Evolutionary conservation across 352 stramenopile species (phyloP).

Genomic region (Globisporangium paddicum): DNA sequence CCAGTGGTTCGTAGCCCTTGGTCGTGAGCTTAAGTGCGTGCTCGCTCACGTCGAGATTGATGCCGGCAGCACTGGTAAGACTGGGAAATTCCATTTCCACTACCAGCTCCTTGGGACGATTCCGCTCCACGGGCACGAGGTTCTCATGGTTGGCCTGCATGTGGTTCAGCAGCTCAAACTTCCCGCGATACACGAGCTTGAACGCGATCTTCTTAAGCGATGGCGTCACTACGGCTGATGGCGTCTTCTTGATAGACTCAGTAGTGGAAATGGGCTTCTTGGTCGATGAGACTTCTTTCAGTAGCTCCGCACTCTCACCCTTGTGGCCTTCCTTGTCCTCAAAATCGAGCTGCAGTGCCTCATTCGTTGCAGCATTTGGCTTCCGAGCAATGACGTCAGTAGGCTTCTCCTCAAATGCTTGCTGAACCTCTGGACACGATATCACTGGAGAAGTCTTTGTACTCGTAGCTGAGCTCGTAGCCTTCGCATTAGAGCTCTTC

Average conservation of each 20-base stretch:
- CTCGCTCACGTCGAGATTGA: conserved; percentile 71
- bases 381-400: conserved; percentile 13
- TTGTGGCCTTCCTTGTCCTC: neutral
- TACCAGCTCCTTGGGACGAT: conserved; percentile 60
- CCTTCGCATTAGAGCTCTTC: neutral
- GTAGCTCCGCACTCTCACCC: conserved; percentile 1
- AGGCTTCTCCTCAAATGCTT: conserved; percentile 1
- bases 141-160: conserved; percentile 50
- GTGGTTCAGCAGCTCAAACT: conserved; percentile 71
- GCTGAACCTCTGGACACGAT: neutral
- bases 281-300: conserved; percentile 17
- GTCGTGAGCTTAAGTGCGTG: conserved; percentile 32
- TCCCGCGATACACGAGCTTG: conserved; percentile 58
- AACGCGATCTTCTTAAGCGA: conserved; percentile 44
- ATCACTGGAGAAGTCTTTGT: neutral
- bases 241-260: neutral
- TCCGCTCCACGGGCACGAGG: conserved; percentile 23
- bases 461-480: neutral
- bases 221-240: neutral
- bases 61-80: conserved; percentile 40
- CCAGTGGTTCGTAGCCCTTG: conserved; percentile 43
- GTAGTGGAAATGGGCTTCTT: neutral
- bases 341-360: conserved; percentile 2
- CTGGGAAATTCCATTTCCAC: conserved; percentile 62
- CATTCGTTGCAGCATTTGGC: neutral